Base-by-base conservation (phyloP, 1,139 yeast species). In the Yamadazyma friedrichii region DNA sequence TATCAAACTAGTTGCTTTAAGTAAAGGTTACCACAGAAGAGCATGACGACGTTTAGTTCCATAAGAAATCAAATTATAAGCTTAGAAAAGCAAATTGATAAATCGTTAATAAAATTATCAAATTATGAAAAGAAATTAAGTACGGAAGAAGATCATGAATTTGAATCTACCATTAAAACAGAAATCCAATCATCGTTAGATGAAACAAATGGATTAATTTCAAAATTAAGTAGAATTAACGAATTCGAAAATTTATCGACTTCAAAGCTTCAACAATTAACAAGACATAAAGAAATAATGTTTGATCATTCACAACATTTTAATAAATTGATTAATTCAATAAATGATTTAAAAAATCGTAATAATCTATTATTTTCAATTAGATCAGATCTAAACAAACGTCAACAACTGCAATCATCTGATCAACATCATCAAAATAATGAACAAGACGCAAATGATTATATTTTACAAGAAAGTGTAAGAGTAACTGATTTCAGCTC, bases 261-360 rank as follows among this genome's bases (percentile, higher is more conserved):
- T 1, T 78, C 93, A 0, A 87, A 88, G 61, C 62, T 82, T 31
- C 93, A 87, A 54, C 98, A 93, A 58, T 66, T 89, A 36, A 80
- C 84, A 42, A 80, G 98, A 44, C 96, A 89, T 59, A 79, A 78
- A 52, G 96, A 89, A 59, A 76, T 79, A 22, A 67, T 88, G 28
- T 75, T 69, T 41, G 95, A 89, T 42, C 94, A 88, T 60, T 72
- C 77, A 61, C 63, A 70, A 39, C 85, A 83, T 46, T 85, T 78
- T 53, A 63, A 67, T 35, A 76, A 86, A 47, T 76, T 91, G 40
- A 68, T 76, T 48, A 61, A 73, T 6, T 67, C 81, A 11, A 80
- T 88, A 32, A 70, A 73, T 44, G 91, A 87, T 50, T 95, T 85
- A 52, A 78, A 96, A 42, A 82, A 85, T 59, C 75, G 91, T 48